Evolutionary conservation across 129 eudicot species (phyloP).

Genomic region (Flaveria robusta): DNA sequence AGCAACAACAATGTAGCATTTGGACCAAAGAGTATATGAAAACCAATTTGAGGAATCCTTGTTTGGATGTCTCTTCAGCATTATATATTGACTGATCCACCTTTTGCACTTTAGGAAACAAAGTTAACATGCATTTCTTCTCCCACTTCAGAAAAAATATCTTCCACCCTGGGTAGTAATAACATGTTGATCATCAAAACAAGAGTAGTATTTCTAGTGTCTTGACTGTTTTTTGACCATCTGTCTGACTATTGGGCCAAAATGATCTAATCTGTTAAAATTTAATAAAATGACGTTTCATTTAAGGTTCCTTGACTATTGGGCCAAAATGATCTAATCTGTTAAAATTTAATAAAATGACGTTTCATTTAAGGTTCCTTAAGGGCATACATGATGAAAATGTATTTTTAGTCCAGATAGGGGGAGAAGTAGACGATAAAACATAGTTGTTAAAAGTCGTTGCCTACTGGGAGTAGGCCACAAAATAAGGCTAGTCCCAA

Average conservation of each 20-base stretch:
- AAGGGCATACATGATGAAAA: neutral
- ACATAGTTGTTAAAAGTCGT: too few relatives aligned
- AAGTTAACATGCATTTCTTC: constrained; percentile 68
- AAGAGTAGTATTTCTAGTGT: neutral
- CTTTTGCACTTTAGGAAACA: constrained; percentile 34
- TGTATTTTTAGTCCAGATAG: neutral
- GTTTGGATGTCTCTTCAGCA: neutral
- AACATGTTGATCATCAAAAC: neutral
- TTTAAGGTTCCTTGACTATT: neutral
- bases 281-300: neutral
- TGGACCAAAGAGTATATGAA: too few relatives aligned
- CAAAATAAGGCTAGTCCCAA: too few relatives aligned
- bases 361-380: neutral
- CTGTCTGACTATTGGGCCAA: neutral
- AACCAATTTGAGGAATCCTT: too few relatives aligned
- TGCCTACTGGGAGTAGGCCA: too few relatives aligned
- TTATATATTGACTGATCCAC: neutral
- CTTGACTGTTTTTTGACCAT: neutral
- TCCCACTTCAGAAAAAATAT: constrained; percentile 64
- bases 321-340: neutral
- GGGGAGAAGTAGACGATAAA: neutral
- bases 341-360: neutral
- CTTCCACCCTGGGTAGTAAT: constrained; percentile 56
- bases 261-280: neutral
- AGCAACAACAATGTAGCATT: too few relatives aligned